Conservation (phyloP, 768 basidiomycete genomes). For the Pleurotus salmoneostramineus region DNA sequence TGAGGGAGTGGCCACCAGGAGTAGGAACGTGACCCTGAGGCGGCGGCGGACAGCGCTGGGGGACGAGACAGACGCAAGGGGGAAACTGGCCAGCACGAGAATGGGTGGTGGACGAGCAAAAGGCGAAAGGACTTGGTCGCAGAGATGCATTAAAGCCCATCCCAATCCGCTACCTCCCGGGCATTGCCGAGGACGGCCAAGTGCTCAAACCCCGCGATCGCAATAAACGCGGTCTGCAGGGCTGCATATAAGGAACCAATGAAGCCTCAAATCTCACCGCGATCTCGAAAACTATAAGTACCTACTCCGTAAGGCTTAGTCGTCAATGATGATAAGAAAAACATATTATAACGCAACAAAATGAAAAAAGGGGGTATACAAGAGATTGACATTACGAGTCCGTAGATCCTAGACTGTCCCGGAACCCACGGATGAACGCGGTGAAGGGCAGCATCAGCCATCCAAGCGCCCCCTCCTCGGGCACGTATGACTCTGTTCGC, state of each 20-base stretch:
- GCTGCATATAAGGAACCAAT: slow-evolving; percentile 5
- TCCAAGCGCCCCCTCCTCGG: slow-evolving; percentile 43
- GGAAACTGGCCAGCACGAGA: no score
- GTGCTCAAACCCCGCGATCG: slow-evolving; percentile 2
- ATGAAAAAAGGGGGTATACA: neutral
- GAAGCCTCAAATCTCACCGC: slow-evolving; percentile 4
- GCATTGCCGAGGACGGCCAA: slow-evolving; percentile 6
- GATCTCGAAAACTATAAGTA: neutral
- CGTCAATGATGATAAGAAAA: neutral
- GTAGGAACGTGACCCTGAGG: slow-evolving; percentile 17
- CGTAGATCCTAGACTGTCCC: slow-evolving; percentile 43
- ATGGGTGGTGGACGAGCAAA: neutral
- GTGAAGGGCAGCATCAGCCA: slow-evolving; percentile 64
- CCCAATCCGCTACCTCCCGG: slow-evolving; percentile 2
- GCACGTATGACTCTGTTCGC: slow-evolving; percentile 42
- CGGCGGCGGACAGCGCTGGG: neutral
- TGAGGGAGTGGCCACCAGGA: neutral
- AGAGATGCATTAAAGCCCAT: slow-evolving; percentile 13
- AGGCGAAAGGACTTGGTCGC: slow-evolving; percentile 15
- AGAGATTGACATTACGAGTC: neutral
- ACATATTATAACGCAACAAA: neutral
- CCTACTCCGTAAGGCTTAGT: slow-evolving; percentile 4
- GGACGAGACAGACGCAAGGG: neutral
- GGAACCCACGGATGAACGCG: slow-evolving; percentile 65
- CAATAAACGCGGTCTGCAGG: neutral